phyloP scores from a whole-genome alignment of 495 filamentous ascomycete species.

The Alectoria sarmentosa region DNA sequence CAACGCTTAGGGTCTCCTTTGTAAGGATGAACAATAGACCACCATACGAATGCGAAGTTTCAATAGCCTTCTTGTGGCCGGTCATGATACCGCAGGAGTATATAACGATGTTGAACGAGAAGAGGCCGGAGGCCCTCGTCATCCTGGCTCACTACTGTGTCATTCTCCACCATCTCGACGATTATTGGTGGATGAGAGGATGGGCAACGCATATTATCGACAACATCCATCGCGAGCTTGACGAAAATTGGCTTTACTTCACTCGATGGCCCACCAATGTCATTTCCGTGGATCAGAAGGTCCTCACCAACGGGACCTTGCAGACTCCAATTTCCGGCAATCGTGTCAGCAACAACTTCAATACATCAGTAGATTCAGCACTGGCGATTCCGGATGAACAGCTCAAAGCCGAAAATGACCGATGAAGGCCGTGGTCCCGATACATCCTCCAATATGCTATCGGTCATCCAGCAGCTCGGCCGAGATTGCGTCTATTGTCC shows the following conservation, averaged over 20 bases:
- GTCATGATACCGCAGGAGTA: constrained; percentile 46
- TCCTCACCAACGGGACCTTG: constrained; percentile 17
- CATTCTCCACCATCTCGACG: constrained; percentile 41
- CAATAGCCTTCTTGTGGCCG: constrained; percentile 43
- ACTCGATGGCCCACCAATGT: constrained; percentile 30
- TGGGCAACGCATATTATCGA: constrained; percentile 34
- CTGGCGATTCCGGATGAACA: constrained; percentile 10
- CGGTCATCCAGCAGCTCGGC: neutral
- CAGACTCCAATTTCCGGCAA: constrained; percentile 14
- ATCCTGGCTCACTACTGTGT: constrained; percentile 47
- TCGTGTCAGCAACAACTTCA: constrained; percentile 14
- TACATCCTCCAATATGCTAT: neutral
- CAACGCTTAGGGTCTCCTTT: constrained; percentile 27
- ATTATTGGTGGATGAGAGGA: constrained; percentile 47
- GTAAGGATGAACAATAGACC: constrained; percentile 24
- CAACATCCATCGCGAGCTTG: constrained; percentile 27
- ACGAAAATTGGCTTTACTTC: constrained; percentile 26
- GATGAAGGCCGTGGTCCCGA: neutral
- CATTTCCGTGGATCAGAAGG: constrained; percentile 13
- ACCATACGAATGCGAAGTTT: constrained; percentile 24
- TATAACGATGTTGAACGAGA: constrained; percentile 42
- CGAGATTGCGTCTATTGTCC: neutral
- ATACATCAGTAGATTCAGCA: constrained; percentile 10
- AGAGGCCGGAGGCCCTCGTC: constrained; percentile 47
- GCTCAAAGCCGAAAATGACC: constrained; percentile 1